Conservation (phyloP, 441 rosid genomes). For the Dalechampia spathulata region DNA sequence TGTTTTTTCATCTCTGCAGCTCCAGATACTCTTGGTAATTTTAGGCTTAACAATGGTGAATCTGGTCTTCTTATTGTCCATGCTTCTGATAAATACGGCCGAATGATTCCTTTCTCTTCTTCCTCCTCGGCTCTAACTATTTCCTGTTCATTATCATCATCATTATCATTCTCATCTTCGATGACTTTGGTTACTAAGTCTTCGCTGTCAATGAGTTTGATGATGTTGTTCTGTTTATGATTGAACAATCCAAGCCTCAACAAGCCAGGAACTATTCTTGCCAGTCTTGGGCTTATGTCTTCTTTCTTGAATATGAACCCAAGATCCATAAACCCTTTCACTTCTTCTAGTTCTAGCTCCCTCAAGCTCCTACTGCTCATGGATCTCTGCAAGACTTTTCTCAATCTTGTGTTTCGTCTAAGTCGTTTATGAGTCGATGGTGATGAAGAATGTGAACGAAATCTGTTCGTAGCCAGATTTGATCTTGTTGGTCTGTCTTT, state of each 20-base stretch:
- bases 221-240: not conserved
- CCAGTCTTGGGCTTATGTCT: conserved; percentile 27
- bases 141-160: conserved; percentile 9
- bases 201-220: not conserved
- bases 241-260: conserved; percentile 26
- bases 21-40: conserved; percentile 26
- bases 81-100: conserved; percentile 59
- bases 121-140: too few species aligned
- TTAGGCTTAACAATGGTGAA: conserved; percentile 39
- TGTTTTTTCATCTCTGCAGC: conserved; percentile 50
- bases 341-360: conserved; percentile 57
- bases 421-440: conserved; percentile 11
- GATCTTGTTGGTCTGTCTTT: conserved; percentile 23
- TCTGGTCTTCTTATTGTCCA: conserved; percentile 51
- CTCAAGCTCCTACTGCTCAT: conserved; percentile 33
- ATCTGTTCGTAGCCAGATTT: conserved; percentile 15
- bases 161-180: not conserved
- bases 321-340: conserved; percentile 57
- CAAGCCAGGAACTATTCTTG: conserved; percentile 48
- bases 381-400: conserved; percentile 19
- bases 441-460: conserved; percentile 31
- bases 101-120: conserved; percentile 16
- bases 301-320: conserved; percentile 47
- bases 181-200: not conserved
- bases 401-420: not conserved